Evolutionary conservation across 192 early-diverging fungal species (phyloP).

Genomic region (Helicostylum pulchrum): DNA sequence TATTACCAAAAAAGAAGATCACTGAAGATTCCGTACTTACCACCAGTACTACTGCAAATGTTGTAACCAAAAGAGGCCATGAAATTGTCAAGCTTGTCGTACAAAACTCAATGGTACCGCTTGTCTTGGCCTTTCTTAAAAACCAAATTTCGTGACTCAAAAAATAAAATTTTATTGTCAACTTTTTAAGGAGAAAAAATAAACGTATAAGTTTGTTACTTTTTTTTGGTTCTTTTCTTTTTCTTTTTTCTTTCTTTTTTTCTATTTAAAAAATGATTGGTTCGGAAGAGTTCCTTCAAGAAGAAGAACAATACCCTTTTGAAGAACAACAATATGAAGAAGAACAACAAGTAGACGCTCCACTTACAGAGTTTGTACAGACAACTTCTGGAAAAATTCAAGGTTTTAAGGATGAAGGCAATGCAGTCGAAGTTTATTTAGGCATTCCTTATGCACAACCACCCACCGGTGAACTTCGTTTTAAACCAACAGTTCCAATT

Average conservation of each 20-base stretch:
- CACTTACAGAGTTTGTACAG: not conserved
- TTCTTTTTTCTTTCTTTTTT: not conserved
- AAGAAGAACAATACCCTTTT: not conserved
- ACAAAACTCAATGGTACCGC: conserved; percentile 48
- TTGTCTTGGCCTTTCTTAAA: conserved; percentile 45
- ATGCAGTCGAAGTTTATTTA: conserved; percentile 35
- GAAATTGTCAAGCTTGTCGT: conserved; percentile 48
- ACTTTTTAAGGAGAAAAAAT: not conserved
- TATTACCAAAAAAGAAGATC: not conserved
- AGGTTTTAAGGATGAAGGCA: conserved; percentile 18
- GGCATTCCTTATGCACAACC: conserved; percentile 52
- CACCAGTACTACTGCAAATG: conserved; percentile 22
- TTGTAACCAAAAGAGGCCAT: conserved; percentile 40
- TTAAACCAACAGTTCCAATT: conserved; percentile 41
- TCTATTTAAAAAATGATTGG: not conserved
- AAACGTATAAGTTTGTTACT: not conserved
- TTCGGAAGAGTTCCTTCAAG: not conserved
- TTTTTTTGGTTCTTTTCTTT: not conserved
- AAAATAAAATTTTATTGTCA: not conserved
- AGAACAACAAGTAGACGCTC: not conserved
- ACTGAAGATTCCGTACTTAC: not conserved
- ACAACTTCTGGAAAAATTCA: conserved; percentile 12
- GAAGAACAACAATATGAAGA: not conserved
- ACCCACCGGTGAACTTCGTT: conserved; percentile 40
- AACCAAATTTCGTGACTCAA: conserved; percentile 8